Percentiles rank a stretch among this genome's conserved stretches.
These are phyloP conservation scores for Mycena kentingensis DNA, from an alignment of 768 basidiomycete genomes.

Conservation along the genomic window DNA sequence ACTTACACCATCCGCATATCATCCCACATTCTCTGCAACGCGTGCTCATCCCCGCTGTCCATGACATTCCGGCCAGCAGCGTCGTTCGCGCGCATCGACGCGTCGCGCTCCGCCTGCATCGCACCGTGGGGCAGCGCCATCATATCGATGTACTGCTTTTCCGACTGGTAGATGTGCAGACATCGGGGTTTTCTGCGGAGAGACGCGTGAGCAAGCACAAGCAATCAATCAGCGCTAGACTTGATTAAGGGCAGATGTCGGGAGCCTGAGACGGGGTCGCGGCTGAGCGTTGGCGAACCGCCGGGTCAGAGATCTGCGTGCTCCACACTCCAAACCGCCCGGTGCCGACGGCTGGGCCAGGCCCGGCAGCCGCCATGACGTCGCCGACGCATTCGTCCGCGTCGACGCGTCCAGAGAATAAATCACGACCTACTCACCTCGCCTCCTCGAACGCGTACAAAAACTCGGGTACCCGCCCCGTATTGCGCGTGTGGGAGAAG, in stretches of 20 bases:
- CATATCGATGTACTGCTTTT: slow-evolving; percentile 6
- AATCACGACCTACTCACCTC: slow-evolving; percentile 7
- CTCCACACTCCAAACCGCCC: too few species aligned
- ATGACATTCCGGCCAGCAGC: slow-evolving; percentile 18
- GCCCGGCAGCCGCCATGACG: too few species aligned
- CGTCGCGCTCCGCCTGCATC: slow-evolving; percentile 10
- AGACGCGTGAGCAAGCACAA: neutral
- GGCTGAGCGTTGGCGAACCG: too few species aligned
- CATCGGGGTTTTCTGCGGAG: slow-evolving; percentile 11
- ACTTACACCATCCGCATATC: slow-evolving; percentile 18
- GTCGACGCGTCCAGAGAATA: too few species aligned
- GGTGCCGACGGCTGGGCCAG: too few species aligned
- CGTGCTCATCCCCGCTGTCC: slow-evolving; percentile 5
- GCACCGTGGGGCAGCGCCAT: slow-evolving; percentile 13
- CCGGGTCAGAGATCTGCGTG: too few species aligned
- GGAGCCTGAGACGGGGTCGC: too few species aligned
- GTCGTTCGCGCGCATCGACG: slow-evolving; percentile 12
- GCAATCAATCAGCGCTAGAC: too few species aligned
- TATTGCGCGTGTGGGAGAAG: slow-evolving; percentile 15
- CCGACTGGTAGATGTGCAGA: slow-evolving; percentile 4
- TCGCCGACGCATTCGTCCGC: too few species aligned
- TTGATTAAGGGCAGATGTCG: too few species aligned
- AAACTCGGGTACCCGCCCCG: slow-evolving; percentile 11
- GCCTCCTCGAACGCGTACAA: slow-evolving; percentile 11
- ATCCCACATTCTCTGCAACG: slow-evolving; percentile 14